Conservation (phyloP, 1,284 basidiomycete species). For the Phenoliferia sp. region DNA sequence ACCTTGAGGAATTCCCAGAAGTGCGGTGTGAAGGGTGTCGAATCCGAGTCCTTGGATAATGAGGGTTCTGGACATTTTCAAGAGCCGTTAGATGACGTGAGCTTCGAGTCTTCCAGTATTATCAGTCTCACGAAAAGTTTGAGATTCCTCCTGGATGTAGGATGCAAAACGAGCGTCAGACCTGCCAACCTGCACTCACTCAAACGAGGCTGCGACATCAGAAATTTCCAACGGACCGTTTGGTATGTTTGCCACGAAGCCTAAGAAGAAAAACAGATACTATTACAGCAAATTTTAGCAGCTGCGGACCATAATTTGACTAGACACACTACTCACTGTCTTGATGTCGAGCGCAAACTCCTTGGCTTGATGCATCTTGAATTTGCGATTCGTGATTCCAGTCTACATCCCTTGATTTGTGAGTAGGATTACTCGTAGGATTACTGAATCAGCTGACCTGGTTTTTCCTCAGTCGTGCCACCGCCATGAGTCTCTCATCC, state of each 20-base stretch:
- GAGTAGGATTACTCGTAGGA: neutral
- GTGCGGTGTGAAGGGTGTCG: slow-evolving; percentile 41
- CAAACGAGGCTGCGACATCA: neutral
- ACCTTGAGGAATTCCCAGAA: slow-evolving; percentile 44
- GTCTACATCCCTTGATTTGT: neutral
- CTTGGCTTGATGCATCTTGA: slow-evolving; percentile 45
- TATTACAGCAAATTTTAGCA: neutral
- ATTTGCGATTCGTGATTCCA: slow-evolving; percentile 44
- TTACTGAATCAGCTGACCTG: slow-evolving; percentile 33
- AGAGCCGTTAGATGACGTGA: neutral
- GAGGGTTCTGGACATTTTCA: neutral
- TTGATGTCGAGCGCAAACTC: slow-evolving; percentile 44
- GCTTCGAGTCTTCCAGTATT: slow-evolving; percentile 24
- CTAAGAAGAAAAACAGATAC: slow-evolving; percentile 42
- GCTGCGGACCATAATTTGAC: neutral
- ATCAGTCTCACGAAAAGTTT: slow-evolving; percentile 43
- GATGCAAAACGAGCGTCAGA: neutral
- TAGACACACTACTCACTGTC: slow-evolving; percentile 25
- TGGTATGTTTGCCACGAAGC: slow-evolving; percentile 43
- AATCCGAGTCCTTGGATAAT: slow-evolving; percentile 19
- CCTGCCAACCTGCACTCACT: neutral
- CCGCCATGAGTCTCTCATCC: slow-evolving; percentile 46
- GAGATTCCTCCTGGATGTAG: neutral
- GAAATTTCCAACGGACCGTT: slow-evolving; percentile 40
- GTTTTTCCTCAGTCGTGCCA: slow-evolving; percentile 44